A percentile compares a stretch with the other conserved stretches of the same genome.
phyloP scores from a whole-genome alignment of 1,284 basidiomycete species.

The Ceratobasidium theobromae region DNA sequence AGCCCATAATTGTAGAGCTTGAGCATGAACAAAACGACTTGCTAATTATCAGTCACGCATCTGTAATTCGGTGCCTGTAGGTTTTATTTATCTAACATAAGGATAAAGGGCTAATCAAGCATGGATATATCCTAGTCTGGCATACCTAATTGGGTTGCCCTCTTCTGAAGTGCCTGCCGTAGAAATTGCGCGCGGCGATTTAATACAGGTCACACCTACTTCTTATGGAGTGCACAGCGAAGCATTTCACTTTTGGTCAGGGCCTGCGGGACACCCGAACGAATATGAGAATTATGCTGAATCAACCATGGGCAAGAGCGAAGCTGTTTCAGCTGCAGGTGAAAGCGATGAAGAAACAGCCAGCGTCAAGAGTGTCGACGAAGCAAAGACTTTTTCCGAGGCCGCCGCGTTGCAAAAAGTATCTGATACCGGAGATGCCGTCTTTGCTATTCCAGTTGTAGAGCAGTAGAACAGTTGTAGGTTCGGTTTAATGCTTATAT shows the following conservation, averaged over 20 bases:
- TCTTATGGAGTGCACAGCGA: constrained; percentile 87
- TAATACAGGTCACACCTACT: constrained; percentile 86
- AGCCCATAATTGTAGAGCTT: constrained; percentile 81
- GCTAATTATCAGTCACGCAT: constrained; percentile 82
- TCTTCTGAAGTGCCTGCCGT: constrained; percentile 96
- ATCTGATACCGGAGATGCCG: constrained; percentile 8
- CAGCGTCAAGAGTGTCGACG: not conserved
- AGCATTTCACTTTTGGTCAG: constrained; percentile 92
- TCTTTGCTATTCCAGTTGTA: not conserved
- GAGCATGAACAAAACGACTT: constrained; percentile 79
- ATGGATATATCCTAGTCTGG: constrained; percentile 47
- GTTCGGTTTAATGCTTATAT: not conserved
- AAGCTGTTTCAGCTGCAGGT: too few species aligned
- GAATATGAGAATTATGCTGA: constrained; percentile 82
- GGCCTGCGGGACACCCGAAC: constrained; percentile 53
- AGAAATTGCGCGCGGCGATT: constrained; percentile 87
- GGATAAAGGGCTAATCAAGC: constrained; percentile 37
- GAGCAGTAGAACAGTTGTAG: not conserved
- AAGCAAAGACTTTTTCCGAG: not conserved
- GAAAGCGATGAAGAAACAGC: not conserved
- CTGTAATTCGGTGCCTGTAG: constrained; percentile 90
- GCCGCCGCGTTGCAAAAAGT: not conserved
- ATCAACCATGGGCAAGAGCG: constrained; percentile 54
- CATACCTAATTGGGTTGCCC: constrained; percentile 92
- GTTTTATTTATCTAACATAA: constrained; percentile 41